Evolutionary conservation across 441 rosid genomes (phyloP), one percentile per base, ranked within the genome.

Genomic region (Monsonia emarginata): DNA sequence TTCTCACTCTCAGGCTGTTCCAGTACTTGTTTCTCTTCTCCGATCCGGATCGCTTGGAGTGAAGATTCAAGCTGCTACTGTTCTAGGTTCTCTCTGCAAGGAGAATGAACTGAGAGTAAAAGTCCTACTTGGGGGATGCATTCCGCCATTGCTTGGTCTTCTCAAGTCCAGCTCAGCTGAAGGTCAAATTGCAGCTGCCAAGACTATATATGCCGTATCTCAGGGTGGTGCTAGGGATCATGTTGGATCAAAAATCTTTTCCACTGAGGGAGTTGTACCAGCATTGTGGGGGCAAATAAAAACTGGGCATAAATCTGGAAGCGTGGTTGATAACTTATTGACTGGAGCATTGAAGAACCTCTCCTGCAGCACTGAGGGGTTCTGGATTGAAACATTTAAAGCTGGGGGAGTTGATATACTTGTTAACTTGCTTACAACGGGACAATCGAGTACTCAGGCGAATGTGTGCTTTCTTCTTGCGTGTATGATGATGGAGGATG

Each of bases 1-100:
- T 69, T 90, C 99, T 76, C 99, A 95, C 79, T 95, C 98, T 73
- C 99, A 95, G 79, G 99, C 99, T 66, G 99, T 95, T 72, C 99
- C 99, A 22, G 99, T 95, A 56, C 98, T 95, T 73, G 99, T 95
- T 69, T 95, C 99, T 67, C 98, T 92, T 78, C 99, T 95, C 65
- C 96, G 99, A 50, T 92, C 99, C 42, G 98, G 99, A 66, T 86
- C 96, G 22, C 70, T 85, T 38, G 99, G 92, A 68, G 95, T 95
- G 75, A 95, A 95, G 87, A 92, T 88, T 78, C 96, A 95, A 73
- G 97, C 97, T 71, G 96, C 99, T 63, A 84, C 85, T 64, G 98
- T 95, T 74, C 81, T 95, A 76, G 97, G 99, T 30, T 90, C 98
- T 48, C 94, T 95, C 19, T 95, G 99, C 70, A 92, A 89, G 84